Conservation (phyloP, 2,329 filamentous ascomycete genomes). For the Colletotrichum orbiculare region DNA sequence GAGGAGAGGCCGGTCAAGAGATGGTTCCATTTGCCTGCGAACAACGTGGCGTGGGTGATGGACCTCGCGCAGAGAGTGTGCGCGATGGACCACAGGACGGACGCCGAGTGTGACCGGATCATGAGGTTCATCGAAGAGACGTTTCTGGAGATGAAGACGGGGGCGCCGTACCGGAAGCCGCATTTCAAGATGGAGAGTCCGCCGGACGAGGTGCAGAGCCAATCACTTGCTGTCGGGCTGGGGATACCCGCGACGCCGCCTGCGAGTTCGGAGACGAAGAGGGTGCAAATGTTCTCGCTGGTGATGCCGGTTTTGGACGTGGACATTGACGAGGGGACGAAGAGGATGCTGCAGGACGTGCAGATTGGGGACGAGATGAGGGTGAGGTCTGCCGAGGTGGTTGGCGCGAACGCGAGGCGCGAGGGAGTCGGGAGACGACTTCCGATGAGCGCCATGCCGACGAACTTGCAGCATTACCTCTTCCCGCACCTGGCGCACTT, state of each 20-base stretch:
- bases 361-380: constrained; percentile 30
- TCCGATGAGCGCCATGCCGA: constrained; percentile 36
- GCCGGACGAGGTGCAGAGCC: background rate
- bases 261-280: background rate
- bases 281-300: constrained; percentile 34
- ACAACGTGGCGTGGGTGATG: constrained; percentile 38
- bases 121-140: constrained; percentile 38
- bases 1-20: constrained; percentile 33
- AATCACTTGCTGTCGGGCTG: background rate
- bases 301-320: constrained; percentile 37
- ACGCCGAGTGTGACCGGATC: constrained; percentile 33
- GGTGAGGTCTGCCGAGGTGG: constrained; percentile 7
- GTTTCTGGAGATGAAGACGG: constrained; percentile 36
- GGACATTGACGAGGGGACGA: constrained; percentile 36
- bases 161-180: constrained; percentile 35
- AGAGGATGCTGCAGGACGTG: constrained; percentile 27
- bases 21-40: constrained; percentile 37
- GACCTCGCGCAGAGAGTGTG: constrained; percentile 37
- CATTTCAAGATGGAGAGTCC: constrained; percentile 31
- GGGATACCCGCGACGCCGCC: background rate
- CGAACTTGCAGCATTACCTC: constrained; percentile 36
- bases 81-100: constrained; percentile 34
- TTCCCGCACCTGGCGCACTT: constrained; percentile 38
- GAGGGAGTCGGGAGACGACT: background rate
- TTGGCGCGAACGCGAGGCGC: constrained; percentile 10